Base-by-base conservation (phyloP, 805 yeast genomes). In the Ogataea salicorniae region DNA sequence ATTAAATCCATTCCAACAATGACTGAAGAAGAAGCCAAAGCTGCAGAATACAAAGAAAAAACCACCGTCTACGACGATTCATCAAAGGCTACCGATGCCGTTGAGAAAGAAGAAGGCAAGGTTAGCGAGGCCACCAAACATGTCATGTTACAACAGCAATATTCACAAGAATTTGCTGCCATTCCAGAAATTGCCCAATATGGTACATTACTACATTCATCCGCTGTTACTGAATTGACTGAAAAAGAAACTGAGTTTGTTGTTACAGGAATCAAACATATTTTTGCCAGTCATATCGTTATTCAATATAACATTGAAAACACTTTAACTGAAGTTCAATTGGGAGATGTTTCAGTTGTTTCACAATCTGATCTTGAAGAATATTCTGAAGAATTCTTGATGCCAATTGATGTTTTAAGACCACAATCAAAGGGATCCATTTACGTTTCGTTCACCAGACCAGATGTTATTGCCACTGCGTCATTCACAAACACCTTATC, bases 201-300 rank as follows among this genome's bases (percentile, higher is more conserved):
- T 61, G 98, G 98, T 52, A 66, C 76, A 35, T 74, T 90, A 52
- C 72, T 90, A 51, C 89, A 85, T 68, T 79, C 91, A 8, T 82
- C 95, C 2, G 62, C 70, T 35, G 66, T 73, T 34, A 72, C 80
- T 47, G 80, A 84, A 55, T 79, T 92, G 60, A 91, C 98, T 20
- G 99, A 94, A 66, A 75, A 79, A 50, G 98, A 91, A 66, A 89
- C 95, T 51, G 99, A 94, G 69, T 89, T 90, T 66, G 91, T 89
- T 39, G 95, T 94, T 50, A 77, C 76, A 45, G 91, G 85, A 34
- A 74, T 87, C 47, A 91, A 88, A 67, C 98, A 91, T 64, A 69
- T 91, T 47, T 94, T 87, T 68, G 80, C 80, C 51, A 72, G 79
- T 15, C 83, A 86, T 59, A 80, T 92, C 52, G 80, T 83, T 33